Evolutionary conservation across 768 basidiomycete species (phyloP).

Genomic region (Xanthoconium purpureum): DNA sequence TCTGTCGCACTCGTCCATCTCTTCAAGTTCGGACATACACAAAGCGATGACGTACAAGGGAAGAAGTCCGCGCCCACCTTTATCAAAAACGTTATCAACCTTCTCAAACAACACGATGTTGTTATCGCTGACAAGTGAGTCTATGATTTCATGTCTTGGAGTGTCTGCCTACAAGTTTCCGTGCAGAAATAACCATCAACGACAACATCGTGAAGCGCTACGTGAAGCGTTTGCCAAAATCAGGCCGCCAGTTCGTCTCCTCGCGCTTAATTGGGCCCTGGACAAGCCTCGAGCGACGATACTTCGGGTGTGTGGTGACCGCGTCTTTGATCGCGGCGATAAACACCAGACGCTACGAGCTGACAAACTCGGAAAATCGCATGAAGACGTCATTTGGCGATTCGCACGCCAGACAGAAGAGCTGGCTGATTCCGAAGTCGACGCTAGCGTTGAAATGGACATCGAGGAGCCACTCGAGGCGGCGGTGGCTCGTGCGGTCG

Average conservation of each 20-base stretch:
- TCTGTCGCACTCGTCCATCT: slow-evolving; percentile 74
- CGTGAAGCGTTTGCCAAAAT: slow-evolving; percentile 47
- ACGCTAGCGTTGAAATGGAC: slow-evolving; percentile 66
- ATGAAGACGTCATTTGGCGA: slow-evolving; percentile 80
- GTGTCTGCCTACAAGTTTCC: background rate
- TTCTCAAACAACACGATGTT: slow-evolving; percentile 63
- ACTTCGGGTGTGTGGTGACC: slow-evolving; percentile 74
- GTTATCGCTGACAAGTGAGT: slow-evolving; percentile 92
- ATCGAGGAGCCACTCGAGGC: slow-evolving; percentile 52
- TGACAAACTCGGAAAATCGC: slow-evolving; percentile 45
- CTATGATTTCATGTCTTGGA: background rate
- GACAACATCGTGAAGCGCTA: slow-evolving; percentile 72
- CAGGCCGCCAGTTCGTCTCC: slow-evolving; percentile 59
- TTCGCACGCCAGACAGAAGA: slow-evolving; percentile 68
- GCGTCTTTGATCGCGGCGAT: slow-evolving; percentile 70
- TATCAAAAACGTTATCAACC: slow-evolving; percentile 62
- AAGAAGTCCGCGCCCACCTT: slow-evolving; percentile 75
- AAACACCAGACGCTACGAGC: slow-evolving; percentile 83
- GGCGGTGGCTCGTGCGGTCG: slow-evolving; percentile 55
- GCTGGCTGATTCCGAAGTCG: slow-evolving; percentile 61
- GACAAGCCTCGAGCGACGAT: slow-evolving; percentile 55
- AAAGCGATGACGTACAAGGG: slow-evolving; percentile 81
- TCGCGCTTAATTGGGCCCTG: slow-evolving; percentile 79
- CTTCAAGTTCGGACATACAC: slow-evolving; percentile 87
- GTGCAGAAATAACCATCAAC: slow-evolving; percentile 83